Evolutionary conservation across 305 asterid genomes (phyloP).

Genomic region (Withania somnifera): DNA sequence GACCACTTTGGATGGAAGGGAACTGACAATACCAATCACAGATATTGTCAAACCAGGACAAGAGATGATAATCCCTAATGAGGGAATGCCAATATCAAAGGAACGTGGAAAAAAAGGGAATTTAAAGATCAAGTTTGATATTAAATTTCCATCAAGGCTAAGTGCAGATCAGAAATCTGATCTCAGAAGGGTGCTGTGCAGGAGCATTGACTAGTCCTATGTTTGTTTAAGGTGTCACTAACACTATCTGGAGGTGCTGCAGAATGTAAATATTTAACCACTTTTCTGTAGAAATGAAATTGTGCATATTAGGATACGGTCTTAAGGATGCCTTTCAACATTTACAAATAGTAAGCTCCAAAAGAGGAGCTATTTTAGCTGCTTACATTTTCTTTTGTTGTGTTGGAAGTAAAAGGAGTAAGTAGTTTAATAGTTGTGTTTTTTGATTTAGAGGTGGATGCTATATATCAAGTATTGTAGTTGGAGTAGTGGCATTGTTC

Average conservation of each 20-base stretch:
- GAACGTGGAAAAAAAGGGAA: conserved; percentile 74
- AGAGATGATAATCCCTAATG: conserved; percentile 56
- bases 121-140: conserved; percentile 73
- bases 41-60: conserved; percentile 77
- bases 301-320: conserved; percentile 50
- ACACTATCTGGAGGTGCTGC: conserved; percentile 21
- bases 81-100: conserved; percentile 93
- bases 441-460: neutral
- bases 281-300: conserved; percentile 24
- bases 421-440: neutral
- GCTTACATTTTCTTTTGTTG: conserved; percentile 4
- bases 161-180: conserved; percentile 69
- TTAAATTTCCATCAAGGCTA: conserved; percentile 81
- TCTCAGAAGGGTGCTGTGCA: conserved; percentile 65
- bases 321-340: conserved; percentile 8
- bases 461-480: neutral
- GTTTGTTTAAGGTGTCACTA: conserved; percentile 2
- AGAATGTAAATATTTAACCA: conserved; percentile 46
- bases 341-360: conserved; percentile 18
- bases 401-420: neutral
- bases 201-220: conserved; percentile 22
- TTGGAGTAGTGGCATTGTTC: neutral
- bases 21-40: conserved; percentile 40
- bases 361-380: conserved; percentile 14
- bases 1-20: conserved; percentile 66